Evolutionary conservation across 768 basidiomycete genomes (phyloP).

Genomic region (Glaciozyma antarctica): DNA sequence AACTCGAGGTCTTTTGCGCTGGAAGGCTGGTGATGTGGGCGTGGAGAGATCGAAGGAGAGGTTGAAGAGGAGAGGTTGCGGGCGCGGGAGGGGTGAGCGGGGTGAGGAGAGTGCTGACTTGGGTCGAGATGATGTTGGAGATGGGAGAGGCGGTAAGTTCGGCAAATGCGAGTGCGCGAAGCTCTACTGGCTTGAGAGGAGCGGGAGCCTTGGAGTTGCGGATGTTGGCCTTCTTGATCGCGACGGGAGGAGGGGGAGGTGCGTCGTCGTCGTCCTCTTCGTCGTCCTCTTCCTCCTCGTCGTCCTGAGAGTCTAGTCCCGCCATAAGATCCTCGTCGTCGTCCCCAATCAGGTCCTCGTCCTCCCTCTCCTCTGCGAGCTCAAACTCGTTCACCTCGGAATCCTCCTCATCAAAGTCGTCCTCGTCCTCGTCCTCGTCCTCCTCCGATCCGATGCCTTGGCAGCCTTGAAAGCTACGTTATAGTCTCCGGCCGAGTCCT

Average conservation of each 20-base stretch:
- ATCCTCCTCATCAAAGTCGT: constrained; percentile 15
- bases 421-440: constrained; percentile 10
- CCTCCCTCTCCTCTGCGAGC: constrained; percentile 21
- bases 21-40: constrained; percentile 20
- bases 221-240: constrained; percentile 8
- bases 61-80: constrained; percentile 19
- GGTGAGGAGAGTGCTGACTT: constrained; percentile 17
- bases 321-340: constrained; percentile 26
- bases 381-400: constrained; percentile 13
- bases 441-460: background rate
- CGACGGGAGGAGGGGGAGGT: constrained; percentile 6
- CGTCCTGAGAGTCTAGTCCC: background rate
- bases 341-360: constrained; percentile 28
- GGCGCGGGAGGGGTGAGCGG: constrained; percentile 20
- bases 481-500: too few relatives aligned
- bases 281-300: constrained; percentile 4
- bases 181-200: constrained; percentile 23
- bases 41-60: constrained; percentile 25
- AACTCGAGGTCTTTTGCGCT: constrained; percentile 12
- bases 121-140: constrained; percentile 24
- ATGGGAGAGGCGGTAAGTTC: constrained; percentile 30
- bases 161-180: constrained; percentile 31
- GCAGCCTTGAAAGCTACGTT: too few relatives aligned
- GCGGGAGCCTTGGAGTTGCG: constrained; percentile 20
- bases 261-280: background rate